Evolutionary conservation across 2,329 filamentous ascomycete species (phyloP).

Genomic region (Rhexocercosporidium sp.): DNA sequence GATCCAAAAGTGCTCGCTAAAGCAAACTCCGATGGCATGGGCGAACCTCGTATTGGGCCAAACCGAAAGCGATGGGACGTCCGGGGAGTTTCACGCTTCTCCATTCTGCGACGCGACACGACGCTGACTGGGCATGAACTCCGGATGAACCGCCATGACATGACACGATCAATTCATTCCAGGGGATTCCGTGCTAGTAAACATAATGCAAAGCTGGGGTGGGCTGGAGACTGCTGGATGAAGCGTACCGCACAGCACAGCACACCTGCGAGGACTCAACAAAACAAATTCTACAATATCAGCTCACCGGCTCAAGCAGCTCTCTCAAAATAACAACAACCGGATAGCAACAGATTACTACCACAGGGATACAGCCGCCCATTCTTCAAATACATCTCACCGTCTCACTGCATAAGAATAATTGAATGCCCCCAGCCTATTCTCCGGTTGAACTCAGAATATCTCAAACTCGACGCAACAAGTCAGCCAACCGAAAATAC

Average conservation of each 20-base stretch:
- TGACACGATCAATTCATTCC: background rate
- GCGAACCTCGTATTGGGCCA: background rate
- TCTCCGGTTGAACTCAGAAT: background rate
- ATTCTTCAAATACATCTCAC: background rate
- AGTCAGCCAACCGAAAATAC: background rate
- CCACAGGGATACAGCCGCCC: background rate
- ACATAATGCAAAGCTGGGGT: background rate
- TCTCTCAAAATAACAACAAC: background rate
- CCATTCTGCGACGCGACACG: background rate
- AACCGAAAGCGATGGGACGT: too few species aligned
- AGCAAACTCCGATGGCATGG: background rate
- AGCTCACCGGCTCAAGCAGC: background rate
- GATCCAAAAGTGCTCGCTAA: too few species aligned
- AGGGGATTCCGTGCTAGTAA: background rate
- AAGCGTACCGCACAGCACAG: too few species aligned
- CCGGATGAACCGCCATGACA: background rate
- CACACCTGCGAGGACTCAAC: too few species aligned
- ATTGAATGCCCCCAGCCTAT: background rate
- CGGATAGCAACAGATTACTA: background rate
- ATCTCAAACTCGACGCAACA: background rate
- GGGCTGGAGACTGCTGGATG: too few species aligned
- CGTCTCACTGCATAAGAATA: background rate
- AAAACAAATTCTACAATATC: too few species aligned
- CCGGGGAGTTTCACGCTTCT: background rate
- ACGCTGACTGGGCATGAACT: background rate